A percentile compares a stretch with the other conserved stretches of the same genome.
These are phyloP conservation scores for Hippophae gyantsensis DNA, from an alignment of 306 rosid genomes.

Conservation along the genomic window DNA sequence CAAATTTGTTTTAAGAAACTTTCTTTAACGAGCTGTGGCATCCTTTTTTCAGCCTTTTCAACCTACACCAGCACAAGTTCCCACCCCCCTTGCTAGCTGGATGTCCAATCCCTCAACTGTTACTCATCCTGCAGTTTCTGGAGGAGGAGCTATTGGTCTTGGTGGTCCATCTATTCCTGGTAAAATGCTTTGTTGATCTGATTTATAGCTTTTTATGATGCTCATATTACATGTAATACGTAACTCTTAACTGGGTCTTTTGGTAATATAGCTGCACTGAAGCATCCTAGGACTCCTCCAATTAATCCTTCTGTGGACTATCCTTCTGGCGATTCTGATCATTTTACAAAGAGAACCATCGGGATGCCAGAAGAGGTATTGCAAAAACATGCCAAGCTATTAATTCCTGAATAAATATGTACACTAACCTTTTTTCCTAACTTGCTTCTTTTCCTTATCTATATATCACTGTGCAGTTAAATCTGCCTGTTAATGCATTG, in stretches of 20 bases:
- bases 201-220: constrained; percentile 9
- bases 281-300: constrained; percentile 96
- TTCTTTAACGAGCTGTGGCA: constrained; percentile 13
- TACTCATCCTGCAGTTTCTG: constrained; percentile 79
- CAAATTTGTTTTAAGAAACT: constrained; percentile 9
- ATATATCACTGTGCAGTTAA: constrained; percentile 47
- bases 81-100: constrained; percentile 93
- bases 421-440: too few species aligned
- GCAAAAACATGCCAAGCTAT: background rate
- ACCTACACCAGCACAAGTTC: constrained; percentile 75
- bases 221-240: constrained; percentile 7
- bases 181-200: constrained; percentile 22
- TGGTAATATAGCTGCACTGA: constrained; percentile 62
- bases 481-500: constrained; percentile 73
- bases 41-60: constrained; percentile 71
- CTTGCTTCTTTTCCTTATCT: background rate
- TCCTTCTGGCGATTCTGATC: constrained; percentile 90
- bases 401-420: too few species aligned
- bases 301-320: constrained; percentile 82
- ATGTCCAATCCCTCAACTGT: constrained; percentile 95
- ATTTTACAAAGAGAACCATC: constrained; percentile 79
- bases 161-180: constrained; percentile 95
- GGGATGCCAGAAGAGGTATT: constrained; percentile 82
- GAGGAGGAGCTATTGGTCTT: constrained; percentile 89
- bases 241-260: constrained; percentile 20